phyloP scores from a whole-genome alignment of 345 rosid species.

The Triadica sebifera region DNA sequence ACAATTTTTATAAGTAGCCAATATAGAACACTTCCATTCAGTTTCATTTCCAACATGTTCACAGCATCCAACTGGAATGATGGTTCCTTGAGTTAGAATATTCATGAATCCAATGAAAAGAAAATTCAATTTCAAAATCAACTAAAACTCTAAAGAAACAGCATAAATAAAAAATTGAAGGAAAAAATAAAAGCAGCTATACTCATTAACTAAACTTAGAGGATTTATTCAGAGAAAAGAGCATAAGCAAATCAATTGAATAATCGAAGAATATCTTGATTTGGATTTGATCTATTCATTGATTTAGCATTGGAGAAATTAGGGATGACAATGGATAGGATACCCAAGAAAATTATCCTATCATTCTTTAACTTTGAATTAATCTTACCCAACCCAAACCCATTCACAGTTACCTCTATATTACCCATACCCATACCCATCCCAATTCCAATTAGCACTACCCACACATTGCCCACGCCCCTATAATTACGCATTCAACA shows the following conservation, averaged over 20 bases:
- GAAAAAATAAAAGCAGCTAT: background rate
- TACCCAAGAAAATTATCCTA: no score
- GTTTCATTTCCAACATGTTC: background rate
- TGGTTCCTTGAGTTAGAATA: background rate
- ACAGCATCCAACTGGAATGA: background rate
- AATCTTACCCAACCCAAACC: no score
- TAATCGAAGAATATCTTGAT: background rate
- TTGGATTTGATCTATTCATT: background rate
- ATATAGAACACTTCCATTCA: background rate
- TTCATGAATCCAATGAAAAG: background rate
- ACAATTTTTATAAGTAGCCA: background rate
- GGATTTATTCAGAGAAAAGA: background rate
- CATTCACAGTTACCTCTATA: no score
- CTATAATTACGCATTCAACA: no score
- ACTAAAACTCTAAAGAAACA: background rate
- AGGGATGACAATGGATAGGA: no score
- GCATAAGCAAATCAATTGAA: background rate
- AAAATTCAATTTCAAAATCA: background rate
- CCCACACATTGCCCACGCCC: no score
- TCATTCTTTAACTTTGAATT: no score
- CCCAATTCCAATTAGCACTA: no score
- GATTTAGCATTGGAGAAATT: background rate
- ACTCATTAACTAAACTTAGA: background rate
- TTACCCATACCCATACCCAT: no score
- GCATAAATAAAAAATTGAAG: background rate